Evolutionary conservation across 1,284 basidiomycete species (phyloP).

Genomic region (Ceratobasidium sp.): DNA sequence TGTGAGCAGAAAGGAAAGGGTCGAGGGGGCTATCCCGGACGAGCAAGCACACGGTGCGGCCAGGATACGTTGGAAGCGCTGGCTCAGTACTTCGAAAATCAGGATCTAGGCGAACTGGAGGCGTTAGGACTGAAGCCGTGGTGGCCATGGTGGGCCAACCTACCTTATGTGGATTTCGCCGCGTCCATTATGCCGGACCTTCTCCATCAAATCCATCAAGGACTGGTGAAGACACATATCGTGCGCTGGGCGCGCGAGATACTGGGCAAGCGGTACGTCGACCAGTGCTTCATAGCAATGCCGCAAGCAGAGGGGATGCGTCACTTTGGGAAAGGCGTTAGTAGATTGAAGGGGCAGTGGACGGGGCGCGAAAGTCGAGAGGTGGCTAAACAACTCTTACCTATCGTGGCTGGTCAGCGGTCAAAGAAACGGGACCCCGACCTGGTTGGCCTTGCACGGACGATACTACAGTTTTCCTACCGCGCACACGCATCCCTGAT

Average conservation of each 20-base stretch:
- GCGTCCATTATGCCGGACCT: constrained; percentile 16
- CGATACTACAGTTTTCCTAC: constrained; percentile 58
- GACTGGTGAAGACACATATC: constrained; percentile 9
- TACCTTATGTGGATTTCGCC: constrained; percentile 8
- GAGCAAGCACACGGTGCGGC: background rate
- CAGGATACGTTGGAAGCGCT: constrained; percentile 28
- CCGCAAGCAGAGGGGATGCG: constrained; percentile 16
- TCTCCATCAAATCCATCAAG: constrained; percentile 29
- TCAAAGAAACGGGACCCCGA: background rate
- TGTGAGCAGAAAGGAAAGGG: background rate
- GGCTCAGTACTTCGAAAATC: background rate
- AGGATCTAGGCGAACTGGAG: background rate
- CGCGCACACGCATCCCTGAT: constrained; percentile 25
- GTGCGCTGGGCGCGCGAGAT: background rate
- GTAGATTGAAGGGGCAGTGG: constrained; percentile 17
- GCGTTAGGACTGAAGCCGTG: background rate
- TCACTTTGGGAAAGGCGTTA: constrained; percentile 28
- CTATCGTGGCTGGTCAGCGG: background rate
- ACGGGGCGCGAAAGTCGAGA: constrained; percentile 33
- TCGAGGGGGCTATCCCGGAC: background rate
- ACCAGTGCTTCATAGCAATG: constrained; percentile 16
- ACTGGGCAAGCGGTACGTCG: background rate
- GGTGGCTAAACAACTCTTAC: constrained; percentile 26
- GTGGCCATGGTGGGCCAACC: constrained; percentile 31
- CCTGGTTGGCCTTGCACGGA: constrained; percentile 32